Evolutionary conservation across 306 rosid genomes (phyloP), one percentile per base, ranked within the genome.

Genomic region (Cucumis sativus): DNA sequence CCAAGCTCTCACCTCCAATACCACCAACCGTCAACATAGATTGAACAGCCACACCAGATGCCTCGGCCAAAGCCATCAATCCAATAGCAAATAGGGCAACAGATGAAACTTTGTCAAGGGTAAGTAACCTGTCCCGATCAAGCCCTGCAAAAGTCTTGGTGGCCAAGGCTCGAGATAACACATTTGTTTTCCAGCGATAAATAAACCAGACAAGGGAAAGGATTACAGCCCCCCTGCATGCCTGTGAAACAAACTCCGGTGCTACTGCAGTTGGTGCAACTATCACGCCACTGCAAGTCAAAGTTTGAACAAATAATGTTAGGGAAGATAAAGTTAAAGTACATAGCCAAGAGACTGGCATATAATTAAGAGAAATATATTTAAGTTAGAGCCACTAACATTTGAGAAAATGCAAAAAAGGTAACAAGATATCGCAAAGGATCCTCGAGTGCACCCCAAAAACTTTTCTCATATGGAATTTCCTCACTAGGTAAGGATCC

Each of bases 371-470:
- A 77, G 49, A 66, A 30, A 65, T 49, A 79, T 51, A n/a, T 49
- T 75, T 41, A 80, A 71, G 8, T n/a, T 65, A 35, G 68, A 83
- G 59, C 10, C 76, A 90, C 96, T 84, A 52, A 95, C 99, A 92
- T 88, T 79, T 92, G 96, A 41, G 99, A 82, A 79, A 90, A 92
- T 79, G 96, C 91, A 82, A 90, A 80, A 81, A 95, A 95, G 63
- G 97, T 92, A 70, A 89, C 77, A 21, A 92, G 82, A 76, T 92
- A 95, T 80, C 97, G 85, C 75, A 92, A 81, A 35, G 97, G 99
- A 67, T 89, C 97, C 84, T 95, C 97, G 83, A 95, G 77, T 75
- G 99, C 97, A 85, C 96, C 96, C 97, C 93, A 95, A 85, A 92
- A 79, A 79, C 93, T 90, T 84, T 88, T 88, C 85, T 92, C 97